Percentiles rank a stretch among this genome's conserved stretches.
phyloP scores from a whole-genome alignment of 2,329 filamentous ascomycete genomes.

The Mycosphaerella sp. region DNA sequence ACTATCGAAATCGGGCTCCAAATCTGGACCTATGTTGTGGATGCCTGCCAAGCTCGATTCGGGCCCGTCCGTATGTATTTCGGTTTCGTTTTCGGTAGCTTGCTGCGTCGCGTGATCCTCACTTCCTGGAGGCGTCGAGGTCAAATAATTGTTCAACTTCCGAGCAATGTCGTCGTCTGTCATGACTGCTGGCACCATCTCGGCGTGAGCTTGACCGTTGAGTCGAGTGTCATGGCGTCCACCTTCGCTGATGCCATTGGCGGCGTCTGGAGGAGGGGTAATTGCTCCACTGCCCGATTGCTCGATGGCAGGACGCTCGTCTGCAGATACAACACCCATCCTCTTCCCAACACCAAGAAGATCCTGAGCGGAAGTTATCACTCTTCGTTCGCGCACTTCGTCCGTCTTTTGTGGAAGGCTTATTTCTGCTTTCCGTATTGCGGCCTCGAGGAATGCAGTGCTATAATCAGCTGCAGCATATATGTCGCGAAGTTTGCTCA shows the following conservation, averaged over 20 bases:
- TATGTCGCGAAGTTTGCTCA: slow-evolving; percentile 78
- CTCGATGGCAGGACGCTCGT: slow-evolving; percentile 5
- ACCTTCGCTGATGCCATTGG: slow-evolving; percentile 1
- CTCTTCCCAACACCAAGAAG: slow-evolving; percentile 43
- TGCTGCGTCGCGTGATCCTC: slow-evolving; percentile 22
- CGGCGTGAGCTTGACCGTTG: neutral
- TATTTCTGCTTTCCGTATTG: slow-evolving; percentile 79
- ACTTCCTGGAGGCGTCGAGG: slow-evolving; percentile 44
- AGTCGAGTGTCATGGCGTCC: neutral
- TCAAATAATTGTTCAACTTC: slow-evolving; percentile 46
- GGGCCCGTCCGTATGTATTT: neutral
- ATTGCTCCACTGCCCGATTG: slow-evolving; percentile 20
- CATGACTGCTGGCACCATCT: slow-evolving; percentile 9
- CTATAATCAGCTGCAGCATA: slow-evolving; percentile 94
- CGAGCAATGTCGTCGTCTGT: slow-evolving; percentile 45
- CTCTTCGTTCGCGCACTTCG: slow-evolving; percentile 29
- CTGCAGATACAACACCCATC: slow-evolving; percentile 31
- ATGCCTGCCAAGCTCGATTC: slow-evolving; percentile 11
- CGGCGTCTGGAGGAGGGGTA: slow-evolving; percentile 30
- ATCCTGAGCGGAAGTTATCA: slow-evolving; percentile 42
- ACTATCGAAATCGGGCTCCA: slow-evolving; percentile 36
- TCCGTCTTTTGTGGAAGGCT: slow-evolving; percentile 49
- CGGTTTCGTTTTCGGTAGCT: slow-evolving; percentile 2
- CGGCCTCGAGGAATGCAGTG: slow-evolving; percentile 89
- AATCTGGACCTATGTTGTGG: slow-evolving; percentile 17